Percentiles rank a stretch among this genome's conserved stretches.
Evolutionary conservation across 1,284 basidiomycete genomes (phyloP).

Genomic region (Mycosarcoma maydis): DNA sequence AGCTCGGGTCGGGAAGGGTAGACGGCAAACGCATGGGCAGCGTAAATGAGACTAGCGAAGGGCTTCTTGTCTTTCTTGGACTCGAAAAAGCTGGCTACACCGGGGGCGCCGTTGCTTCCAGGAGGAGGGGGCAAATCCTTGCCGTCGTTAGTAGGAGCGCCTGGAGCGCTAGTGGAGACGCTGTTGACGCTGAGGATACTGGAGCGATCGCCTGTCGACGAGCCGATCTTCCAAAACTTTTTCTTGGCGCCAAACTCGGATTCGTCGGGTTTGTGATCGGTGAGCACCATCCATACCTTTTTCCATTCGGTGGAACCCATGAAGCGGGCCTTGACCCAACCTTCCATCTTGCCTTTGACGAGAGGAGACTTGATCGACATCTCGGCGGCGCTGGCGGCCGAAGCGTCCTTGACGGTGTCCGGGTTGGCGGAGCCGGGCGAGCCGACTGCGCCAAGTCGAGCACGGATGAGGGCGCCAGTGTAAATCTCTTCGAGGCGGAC

Average conservation of each 20-base stretch:
- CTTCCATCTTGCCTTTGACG: conserved; percentile 80
- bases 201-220: conserved; percentile 50
- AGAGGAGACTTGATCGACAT: conserved; percentile 60
- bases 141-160: conserved; percentile 30
- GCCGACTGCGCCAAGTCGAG: conserved; percentile 67
- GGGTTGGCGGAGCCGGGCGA: conserved; percentile 22
- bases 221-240: conserved; percentile 53
- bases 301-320: conserved; percentile 98
- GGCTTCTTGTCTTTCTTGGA: conserved; percentile 63
- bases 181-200: conserved; percentile 50
- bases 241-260: conserved; percentile 48
- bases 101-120: conserved; percentile 57
- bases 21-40: conserved; percentile 61
- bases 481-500: conserved; percentile 96
- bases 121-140: conserved; percentile 56
- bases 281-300: conserved; percentile 84
- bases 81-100: conserved; percentile 63
- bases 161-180: conserved; percentile 24
- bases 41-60: conserved; percentile 62
- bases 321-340: conserved; percentile 89
- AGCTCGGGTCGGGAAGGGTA: conserved; percentile 65
- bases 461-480: conserved; percentile 84
- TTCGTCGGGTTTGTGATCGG: conserved; percentile 50
- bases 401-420: conserved; percentile 28
- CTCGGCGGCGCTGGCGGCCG: conserved; percentile 15